A percentile compares a stretch with the other conserved stretches of the same genome.
Conservation (phyloP, 1,284 basidiomycete species). For the Anthracocystis setariae region DNA sequence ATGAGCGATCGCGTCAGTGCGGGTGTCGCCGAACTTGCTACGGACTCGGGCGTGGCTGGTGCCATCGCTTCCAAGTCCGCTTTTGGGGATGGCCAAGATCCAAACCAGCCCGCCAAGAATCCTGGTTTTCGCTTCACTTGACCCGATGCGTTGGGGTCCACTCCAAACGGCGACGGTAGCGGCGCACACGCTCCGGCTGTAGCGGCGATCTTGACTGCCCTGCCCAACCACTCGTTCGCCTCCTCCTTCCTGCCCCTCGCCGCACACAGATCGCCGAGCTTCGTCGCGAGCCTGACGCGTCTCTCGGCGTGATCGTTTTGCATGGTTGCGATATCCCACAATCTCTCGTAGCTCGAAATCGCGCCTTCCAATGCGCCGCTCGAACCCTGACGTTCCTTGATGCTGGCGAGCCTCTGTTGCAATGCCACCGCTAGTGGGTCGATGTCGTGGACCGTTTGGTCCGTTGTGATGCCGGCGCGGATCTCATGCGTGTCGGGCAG, state of each 20-base stretch:
- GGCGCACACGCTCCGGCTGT: too few relatives aligned
- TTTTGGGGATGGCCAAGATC: constrained; percentile 1
- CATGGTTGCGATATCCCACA: constrained; percentile 29
- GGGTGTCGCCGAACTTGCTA: constrained; percentile 33
- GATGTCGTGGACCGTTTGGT: constrained; percentile 38
- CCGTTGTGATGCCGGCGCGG: constrained; percentile 19
- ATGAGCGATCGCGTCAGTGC: constrained; percentile 47
- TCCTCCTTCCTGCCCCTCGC: constrained; percentile 28
- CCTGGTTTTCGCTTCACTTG: constrained; percentile 1
- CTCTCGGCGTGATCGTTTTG: background rate
- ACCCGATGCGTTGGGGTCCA: too few relatives aligned
- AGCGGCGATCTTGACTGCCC: constrained; percentile 47
- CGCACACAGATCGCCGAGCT: constrained; percentile 51
- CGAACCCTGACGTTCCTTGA: constrained; percentile 46
- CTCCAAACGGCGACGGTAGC: too few relatives aligned
- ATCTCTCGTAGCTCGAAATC: constrained; percentile 35
- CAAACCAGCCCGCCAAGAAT: constrained; percentile 18
- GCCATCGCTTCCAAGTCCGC: too few relatives aligned
- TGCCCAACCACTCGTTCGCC: constrained; percentile 48
- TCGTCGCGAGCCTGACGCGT: constrained; percentile 53
- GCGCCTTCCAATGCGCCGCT: constrained; percentile 24
- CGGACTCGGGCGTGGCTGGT: too few relatives aligned
- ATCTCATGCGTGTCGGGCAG: constrained; percentile 50
- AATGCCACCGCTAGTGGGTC: constrained; percentile 44
- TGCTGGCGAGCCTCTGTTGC: constrained; percentile 29